Evolutionary conservation across 441 rosid genomes (phyloP), one percentile per base, ranked within the genome.

Genomic region (Corymbia citriodora): DNA sequence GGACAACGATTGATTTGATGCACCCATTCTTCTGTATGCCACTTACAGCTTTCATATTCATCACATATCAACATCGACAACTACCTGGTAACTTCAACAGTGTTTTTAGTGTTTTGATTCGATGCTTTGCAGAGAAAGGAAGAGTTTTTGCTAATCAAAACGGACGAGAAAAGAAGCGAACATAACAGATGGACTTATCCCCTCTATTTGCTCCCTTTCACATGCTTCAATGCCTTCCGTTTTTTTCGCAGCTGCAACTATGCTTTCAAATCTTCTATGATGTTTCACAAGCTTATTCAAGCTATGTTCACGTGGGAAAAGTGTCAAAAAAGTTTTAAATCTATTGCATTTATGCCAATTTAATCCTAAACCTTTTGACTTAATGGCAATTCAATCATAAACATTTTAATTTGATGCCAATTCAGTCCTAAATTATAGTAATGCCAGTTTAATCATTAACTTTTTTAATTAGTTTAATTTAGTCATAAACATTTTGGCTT

Each of bases 221-320:
- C 27, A 57, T 9, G 27, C 27, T 9, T 23, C 6, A 9, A 57
- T 57, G 9, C 25, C 2, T 57, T 23, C 59, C 29, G 23, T 1
- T 57, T 57, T 0, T 57, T 4, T 4, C 0, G 4, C 12, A 1
- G 63, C 29, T 4, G 21, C 63, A 4, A 23, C 2, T 2, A 57
- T 4, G 29, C 63, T 57, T 57, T 21, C 27, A 57, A 57, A 23
- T 19, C 29, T 23, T 57, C 1, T 57, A 6, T 23, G 12, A 23
- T 57, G 0, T 57, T 57, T 9, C 10, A 0, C 4, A 5, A 57
- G 63, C 63, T 57, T 3, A 57, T 57, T 57, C 5, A 4, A 57
- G 27, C 29, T 57, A 2, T 1, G 45, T 40, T 40, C 45, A 40
- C 5, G 45, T 6, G 5, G 45, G 45, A 40, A 40, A 40, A 4